Conservation (phyloP, 495 filamentous ascomycete species). For the Penicillium atrosanguineum region DNA sequence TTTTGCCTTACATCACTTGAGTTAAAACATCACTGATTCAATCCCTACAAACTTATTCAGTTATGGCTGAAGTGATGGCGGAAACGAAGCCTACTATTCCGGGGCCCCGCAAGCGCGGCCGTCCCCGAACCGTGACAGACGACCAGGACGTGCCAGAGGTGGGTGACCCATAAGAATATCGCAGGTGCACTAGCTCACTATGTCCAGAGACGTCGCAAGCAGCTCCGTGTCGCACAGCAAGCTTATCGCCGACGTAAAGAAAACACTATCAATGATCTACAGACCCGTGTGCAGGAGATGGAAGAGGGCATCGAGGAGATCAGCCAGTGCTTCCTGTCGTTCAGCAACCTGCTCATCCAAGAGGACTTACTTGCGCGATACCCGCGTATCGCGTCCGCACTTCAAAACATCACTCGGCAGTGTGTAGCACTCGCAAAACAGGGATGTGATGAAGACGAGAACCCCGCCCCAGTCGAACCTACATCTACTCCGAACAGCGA, state of each 20-base stretch:
- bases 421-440: conserved; percentile 44
- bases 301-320: conserved; percentile 69
- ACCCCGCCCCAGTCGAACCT: conserved; percentile 3
- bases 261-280: conserved; percentile 71
- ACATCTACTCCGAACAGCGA: background rate
- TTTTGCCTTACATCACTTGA: conserved; percentile 4
- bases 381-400: conserved; percentile 35
- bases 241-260: conserved; percentile 88
- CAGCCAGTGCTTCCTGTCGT: conserved; percentile 68
- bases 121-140: conserved; percentile 22
- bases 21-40: background rate
- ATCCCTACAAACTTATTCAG: background rate
- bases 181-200: background rate
- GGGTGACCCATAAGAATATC: conserved; percentile 3
- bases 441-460: conserved; percentile 19
- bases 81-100: conserved; percentile 5
- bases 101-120: conserved; percentile 25
- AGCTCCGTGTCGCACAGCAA: conserved; percentile 82
- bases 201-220: conserved; percentile 60
- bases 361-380: conserved; percentile 41
- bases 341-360: conserved; percentile 59
- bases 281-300: conserved; percentile 64
- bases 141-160: conserved; percentile 28
- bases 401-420: conserved; percentile 47
- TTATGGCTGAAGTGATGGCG: conserved; percentile 6